Conservation (phyloP, 1,139 yeast genomes). For the Hanseniaspora gamundiae region DNA sequence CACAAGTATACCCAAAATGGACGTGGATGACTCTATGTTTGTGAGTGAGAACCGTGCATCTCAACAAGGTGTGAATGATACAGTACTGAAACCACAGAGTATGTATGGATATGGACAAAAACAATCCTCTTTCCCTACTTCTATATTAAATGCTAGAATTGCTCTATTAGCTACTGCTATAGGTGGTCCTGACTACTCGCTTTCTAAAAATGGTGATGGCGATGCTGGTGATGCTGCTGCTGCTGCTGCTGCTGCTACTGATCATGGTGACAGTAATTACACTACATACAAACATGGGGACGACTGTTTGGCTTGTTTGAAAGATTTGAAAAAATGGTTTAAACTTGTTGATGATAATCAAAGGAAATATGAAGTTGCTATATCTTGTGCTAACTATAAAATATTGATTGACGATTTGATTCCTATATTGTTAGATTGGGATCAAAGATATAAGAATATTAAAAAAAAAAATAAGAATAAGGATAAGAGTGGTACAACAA, state of each 20-base stretch:
- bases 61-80: background rate
- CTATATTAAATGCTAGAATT: constrained; percentile 21
- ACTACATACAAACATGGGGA: constrained; percentile 73
- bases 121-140: constrained; percentile 7
- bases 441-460: constrained; percentile 26
- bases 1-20: background rate
- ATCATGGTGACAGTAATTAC: constrained; percentile 29
- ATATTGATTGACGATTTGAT: constrained; percentile 61
- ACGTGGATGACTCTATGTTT: background rate
- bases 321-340: constrained; percentile 83
- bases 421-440: constrained; percentile 72
- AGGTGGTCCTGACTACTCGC: constrained; percentile 24
- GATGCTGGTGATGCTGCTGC: background rate
- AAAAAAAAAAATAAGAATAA: constrained; percentile 24
- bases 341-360: constrained; percentile 67
- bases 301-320: constrained; percentile 81
- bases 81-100: constrained; percentile 1
- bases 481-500: constrained; percentile 16
- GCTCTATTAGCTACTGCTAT: constrained; percentile 25
- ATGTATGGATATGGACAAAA: constrained; percentile 2
- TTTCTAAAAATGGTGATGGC: background rate
- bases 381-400: constrained; percentile 76
- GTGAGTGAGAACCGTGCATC: background rate
- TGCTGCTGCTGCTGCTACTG: constrained; percentile 3
- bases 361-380: constrained; percentile 65